Evolutionary conservation across 2,329 filamentous ascomycete species (phyloP).

Genomic region (Hypoxylon sp.): DNA sequence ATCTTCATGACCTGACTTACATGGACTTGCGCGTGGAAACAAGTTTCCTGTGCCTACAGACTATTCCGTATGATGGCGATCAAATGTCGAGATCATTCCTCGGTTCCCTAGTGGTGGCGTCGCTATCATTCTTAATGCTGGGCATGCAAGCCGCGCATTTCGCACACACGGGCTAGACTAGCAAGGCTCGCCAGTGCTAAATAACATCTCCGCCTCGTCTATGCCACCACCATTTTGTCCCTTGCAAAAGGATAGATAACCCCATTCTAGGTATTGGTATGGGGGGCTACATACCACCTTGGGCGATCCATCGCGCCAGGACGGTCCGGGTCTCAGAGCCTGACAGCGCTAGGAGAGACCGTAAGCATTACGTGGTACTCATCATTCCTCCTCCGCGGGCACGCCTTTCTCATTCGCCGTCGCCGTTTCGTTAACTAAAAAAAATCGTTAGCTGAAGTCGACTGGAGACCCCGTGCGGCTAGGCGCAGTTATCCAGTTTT

Average conservation of each 20-base stretch:
- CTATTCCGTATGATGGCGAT: conserved; percentile 29
- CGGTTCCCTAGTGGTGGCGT: conserved; percentile 38
- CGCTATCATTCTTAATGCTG: conserved; percentile 31
- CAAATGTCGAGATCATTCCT: conserved; percentile 31
- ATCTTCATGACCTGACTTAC: conserved; percentile 14
- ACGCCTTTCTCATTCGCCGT: conserved; percentile 33
- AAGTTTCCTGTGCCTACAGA: conserved; percentile 17
- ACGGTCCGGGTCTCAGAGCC: conserved; percentile 42
- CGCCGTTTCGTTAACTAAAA: conserved; percentile 34
- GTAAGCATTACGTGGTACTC: conserved; percentile 44
- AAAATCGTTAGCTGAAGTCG: conserved; percentile 34
- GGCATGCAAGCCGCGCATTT: conserved; percentile 42
- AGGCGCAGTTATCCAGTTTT: conserved; percentile 45
- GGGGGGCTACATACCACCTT: conserved; percentile 35
- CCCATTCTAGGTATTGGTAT: conserved; percentile 14
- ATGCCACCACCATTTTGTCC: conserved; percentile 31
- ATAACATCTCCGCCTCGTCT: conserved; percentile 40
- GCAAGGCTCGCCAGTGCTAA: conserved; percentile 34
- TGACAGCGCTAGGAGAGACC: conserved; percentile 37
- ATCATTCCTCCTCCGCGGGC: conserved; percentile 30
- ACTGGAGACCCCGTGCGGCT: conserved; percentile 37
- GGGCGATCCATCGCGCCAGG: conserved; percentile 38
- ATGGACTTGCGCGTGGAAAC: conserved; percentile 22
- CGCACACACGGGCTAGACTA: conserved; percentile 23
- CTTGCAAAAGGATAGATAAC: conserved; percentile 11